Conservation (phyloP, 345 rosid species). For the Stellera chamaejasme region DNA sequence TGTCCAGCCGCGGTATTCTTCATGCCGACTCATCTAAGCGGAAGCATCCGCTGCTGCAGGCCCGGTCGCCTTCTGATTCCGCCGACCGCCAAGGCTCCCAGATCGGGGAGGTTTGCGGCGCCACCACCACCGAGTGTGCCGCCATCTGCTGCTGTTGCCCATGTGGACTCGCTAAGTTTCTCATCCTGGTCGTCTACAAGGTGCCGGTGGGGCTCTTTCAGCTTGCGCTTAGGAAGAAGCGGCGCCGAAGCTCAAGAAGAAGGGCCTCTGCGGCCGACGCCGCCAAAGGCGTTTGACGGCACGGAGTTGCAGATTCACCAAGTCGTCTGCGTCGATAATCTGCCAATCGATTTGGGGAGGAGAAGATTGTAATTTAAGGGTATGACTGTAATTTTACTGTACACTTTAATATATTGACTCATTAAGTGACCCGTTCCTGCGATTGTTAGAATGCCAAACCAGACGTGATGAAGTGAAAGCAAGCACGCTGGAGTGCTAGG, state of each 20-base stretch:
- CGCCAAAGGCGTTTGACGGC: conserved; percentile 19
- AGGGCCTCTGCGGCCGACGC: conserved; percentile 23
- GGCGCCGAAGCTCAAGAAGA: conserved; percentile 25
- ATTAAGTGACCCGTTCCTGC: too few relatives aligned
- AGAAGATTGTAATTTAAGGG: too few relatives aligned
- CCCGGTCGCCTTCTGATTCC: too few relatives aligned
- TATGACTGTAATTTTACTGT: too few relatives aligned
- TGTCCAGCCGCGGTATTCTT: neutral
- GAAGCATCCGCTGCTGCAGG: too few relatives aligned
- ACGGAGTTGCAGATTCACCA: conserved; percentile 25
- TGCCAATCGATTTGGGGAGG: conserved; percentile 5
- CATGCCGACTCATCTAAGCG: neutral
- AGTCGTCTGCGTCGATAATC: conserved; percentile 17
- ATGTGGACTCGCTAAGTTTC: conserved; percentile 37
- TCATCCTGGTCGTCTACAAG: conserved; percentile 49
- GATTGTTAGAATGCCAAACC: too few relatives aligned
- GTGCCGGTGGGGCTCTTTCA: conserved; percentile 51
- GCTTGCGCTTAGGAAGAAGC: conserved; percentile 26
- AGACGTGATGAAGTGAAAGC: too few relatives aligned
- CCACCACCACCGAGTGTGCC: too few relatives aligned
- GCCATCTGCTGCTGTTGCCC: conserved; percentile 78
- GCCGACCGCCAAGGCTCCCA: too few relatives aligned
- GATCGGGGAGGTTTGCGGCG: too few relatives aligned
- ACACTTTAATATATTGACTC: too few relatives aligned
- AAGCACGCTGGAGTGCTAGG: too few relatives aligned